Percentiles rank a stretch among this genome's conserved stretches.
Conservation (phyloP, 2,329 filamentous ascomycete species). For the Hortaea werneckii region DNA sequence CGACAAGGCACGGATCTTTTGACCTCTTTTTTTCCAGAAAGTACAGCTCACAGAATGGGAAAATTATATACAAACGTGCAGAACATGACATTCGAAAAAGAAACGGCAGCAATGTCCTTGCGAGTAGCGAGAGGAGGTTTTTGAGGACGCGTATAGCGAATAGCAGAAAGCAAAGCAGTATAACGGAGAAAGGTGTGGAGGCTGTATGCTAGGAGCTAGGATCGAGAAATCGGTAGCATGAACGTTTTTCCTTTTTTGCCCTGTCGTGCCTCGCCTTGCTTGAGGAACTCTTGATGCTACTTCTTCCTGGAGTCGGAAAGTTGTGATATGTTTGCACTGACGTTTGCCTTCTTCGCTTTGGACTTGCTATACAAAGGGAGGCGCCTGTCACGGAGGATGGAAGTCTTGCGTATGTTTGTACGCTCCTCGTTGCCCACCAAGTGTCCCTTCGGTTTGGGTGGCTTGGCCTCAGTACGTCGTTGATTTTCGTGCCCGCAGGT, state of each 20-base stretch:
- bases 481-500: too few species aligned
- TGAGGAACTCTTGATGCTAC: neutral
- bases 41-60: too few species aligned
- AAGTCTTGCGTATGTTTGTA: constrained; percentile 16
- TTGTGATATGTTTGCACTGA: too few species aligned
- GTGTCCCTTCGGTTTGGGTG: too few species aligned
- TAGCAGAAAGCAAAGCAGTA: neutral
- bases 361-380: constrained; percentile 2
- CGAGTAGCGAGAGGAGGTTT: too few species aligned
- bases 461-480: too few species aligned
- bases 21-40: too few species aligned
- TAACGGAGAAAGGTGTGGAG: neutral
- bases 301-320: neutral
- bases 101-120: neutral
- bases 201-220: neutral
- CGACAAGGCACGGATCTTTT: constrained; percentile 7
- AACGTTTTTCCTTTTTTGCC: neutral
- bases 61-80: neutral
- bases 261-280: neutral
- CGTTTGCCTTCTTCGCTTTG: too few species aligned
- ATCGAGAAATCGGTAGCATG: neutral
- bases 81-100: neutral
- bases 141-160: neutral
- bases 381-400: constrained; percentile 10
- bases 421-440: too few species aligned